phyloP scores from a whole-genome alignment of 768 basidiomycete species.

The Macrolepiota albuminosa region DNA sequence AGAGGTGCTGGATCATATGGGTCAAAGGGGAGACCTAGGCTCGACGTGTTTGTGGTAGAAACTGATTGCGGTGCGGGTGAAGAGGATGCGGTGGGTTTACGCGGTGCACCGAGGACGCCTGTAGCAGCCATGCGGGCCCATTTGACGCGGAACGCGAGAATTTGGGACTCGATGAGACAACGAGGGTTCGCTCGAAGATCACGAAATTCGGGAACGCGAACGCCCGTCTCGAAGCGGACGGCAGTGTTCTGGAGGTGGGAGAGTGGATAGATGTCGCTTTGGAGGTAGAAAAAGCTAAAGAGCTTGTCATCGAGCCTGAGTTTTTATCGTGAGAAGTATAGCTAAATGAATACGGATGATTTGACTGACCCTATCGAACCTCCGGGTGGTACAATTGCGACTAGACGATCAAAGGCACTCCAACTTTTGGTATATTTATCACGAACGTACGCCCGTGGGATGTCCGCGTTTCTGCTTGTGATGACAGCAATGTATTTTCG shows the following conservation, averaged over 20 bases:
- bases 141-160: constrained; percentile 77
- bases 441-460: constrained; percentile 77
- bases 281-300: constrained; percentile 85
- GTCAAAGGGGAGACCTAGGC: constrained; percentile 68
- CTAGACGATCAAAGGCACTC: constrained; percentile 86
- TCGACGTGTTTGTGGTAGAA: constrained; percentile 25
- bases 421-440: constrained; percentile 93
- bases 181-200: constrained; percentile 87
- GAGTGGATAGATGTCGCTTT: constrained; percentile 70
- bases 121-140: constrained; percentile 72
- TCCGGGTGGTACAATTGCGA: constrained; percentile 86
- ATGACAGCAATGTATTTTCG: constrained; percentile 70
- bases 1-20: constrained; percentile 69
- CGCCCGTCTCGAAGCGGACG: constrained; percentile 82
- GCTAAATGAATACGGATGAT: not conserved
- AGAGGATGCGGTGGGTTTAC: constrained; percentile 27
- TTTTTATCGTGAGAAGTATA: constrained; percentile 2
- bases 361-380: constrained; percentile 76
- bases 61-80: constrained; percentile 5
- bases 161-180: constrained; percentile 78
- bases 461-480: constrained; percentile 79
- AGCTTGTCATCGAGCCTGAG: constrained; percentile 85
- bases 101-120: constrained; percentile 54
- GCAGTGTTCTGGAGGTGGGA: constrained; percentile 76
- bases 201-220: constrained; percentile 85